These are phyloP conservation scores for Alternaria sp. DNA, from an alignment of 2,329 filamentous ascomycete species.

Conservation along the genomic window DNA sequence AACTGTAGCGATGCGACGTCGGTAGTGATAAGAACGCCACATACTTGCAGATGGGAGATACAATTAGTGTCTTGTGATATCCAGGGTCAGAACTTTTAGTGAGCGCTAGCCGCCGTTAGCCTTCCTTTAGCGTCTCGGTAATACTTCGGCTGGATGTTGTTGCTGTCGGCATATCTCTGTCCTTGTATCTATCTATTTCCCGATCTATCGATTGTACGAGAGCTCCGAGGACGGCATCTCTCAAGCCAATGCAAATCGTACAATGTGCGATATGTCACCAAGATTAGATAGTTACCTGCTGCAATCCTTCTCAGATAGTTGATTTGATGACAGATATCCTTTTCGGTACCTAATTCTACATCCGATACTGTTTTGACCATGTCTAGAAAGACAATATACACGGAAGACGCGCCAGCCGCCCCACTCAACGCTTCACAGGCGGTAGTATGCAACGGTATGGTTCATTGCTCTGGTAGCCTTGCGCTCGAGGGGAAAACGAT, in stretches of 20 bases:
- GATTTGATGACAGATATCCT: not conserved
- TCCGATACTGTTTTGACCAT: not conserved
- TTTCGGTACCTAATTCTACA: not conserved
- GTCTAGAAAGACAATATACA: not conserved
- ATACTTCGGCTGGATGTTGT: not conserved
- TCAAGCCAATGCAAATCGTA: not conserved
- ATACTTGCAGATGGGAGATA: constrained; percentile 2
- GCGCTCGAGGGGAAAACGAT: not conserved
- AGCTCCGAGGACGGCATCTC: not conserved
- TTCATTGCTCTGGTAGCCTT: constrained; percentile 4
- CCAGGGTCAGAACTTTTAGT: not conserved
- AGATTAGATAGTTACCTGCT: not conserved
- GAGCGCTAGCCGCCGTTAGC: not conserved
- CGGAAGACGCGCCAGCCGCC: not conserved
- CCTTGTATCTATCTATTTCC: not conserved
- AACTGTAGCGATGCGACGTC: not conserved
- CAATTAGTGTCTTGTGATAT: not conserved
- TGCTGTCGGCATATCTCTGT: not conserved
- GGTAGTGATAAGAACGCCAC: constrained; percentile 1
- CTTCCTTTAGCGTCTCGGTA: not conserved
- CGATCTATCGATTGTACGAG: not conserved
- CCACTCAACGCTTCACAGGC: constrained; percentile 3
- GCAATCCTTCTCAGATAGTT: not conserved
- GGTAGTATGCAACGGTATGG: constrained; percentile 3
- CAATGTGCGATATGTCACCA: not conserved